A percentile compares a stretch with the other conserved stretches of the same genome.
Evolutionary conservation across 371 early-diverging fungal genomes (phyloP).

Genomic region (Rhizopus sp.): DNA sequence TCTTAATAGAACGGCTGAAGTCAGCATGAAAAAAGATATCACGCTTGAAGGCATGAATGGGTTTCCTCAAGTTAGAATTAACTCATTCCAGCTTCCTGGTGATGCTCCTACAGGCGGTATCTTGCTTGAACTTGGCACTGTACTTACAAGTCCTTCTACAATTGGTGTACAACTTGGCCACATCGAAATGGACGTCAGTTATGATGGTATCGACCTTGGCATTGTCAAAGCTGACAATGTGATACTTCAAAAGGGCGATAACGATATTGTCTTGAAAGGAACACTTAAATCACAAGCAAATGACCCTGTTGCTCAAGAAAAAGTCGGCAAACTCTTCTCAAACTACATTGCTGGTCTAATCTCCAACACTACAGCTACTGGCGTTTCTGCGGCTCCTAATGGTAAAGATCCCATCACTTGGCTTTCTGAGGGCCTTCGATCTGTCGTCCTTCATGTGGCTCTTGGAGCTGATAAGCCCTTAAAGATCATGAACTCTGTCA

Average conservation of each 20-base stretch:
- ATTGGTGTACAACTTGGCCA: slow-evolving; percentile 62
- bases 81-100: slow-evolving; percentile 58
- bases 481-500: slow-evolving; percentile 56
- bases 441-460: slow-evolving; percentile 53
- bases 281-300: slow-evolving; percentile 46
- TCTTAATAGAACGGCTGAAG: slow-evolving; percentile 38
- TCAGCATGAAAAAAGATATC: slow-evolving; percentile 44
- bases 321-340: slow-evolving; percentile 56
- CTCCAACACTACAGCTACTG: slow-evolving; percentile 54
- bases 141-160: slow-evolving; percentile 60
- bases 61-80: slow-evolving; percentile 57
- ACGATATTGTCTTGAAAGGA: slow-evolving; percentile 57
- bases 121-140: slow-evolving; percentile 54
- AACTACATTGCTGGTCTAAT: slow-evolving; percentile 54
- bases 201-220: slow-evolving; percentile 55
- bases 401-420: slow-evolving; percentile 58
- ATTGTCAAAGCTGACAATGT: slow-evolving; percentile 49
- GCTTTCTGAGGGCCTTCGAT: slow-evolving; percentile 59
- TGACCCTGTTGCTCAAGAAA: slow-evolving; percentile 42
- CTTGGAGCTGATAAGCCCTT: slow-evolving; percentile 44
- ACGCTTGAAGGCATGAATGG: slow-evolving; percentile 55
- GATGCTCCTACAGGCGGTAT: slow-evolving; percentile 64
- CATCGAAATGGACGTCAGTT: slow-evolving; percentile 53
- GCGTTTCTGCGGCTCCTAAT: slow-evolving; percentile 62
- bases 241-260: slow-evolving; percentile 49